Evolutionary conservation across 192 early-diverging fungal species (phyloP).

Genomic region (Coemansia sp.): DNA sequence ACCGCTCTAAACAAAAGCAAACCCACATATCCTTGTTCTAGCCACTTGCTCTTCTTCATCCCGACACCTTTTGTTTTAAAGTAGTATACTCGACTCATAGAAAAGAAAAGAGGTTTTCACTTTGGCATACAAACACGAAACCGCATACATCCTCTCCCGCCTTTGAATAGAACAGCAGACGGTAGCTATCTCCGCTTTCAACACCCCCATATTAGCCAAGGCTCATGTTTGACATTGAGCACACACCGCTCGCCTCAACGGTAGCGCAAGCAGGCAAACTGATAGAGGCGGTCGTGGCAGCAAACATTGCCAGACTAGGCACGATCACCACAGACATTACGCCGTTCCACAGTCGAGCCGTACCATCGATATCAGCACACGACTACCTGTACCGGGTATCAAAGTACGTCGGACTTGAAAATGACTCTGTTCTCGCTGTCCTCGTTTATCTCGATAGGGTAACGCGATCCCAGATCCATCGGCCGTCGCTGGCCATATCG

Average conservation of each 20-base stretch:
- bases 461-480: conserved; percentile 44
- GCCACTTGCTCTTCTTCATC: no score
- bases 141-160: no score
- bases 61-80: no score
- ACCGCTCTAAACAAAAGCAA: no score
- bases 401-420: conserved; percentile 68
- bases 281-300: conserved; percentile 26
- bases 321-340: conserved; percentile 46
- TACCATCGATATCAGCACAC: conserved; percentile 65
- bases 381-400: conserved; percentile 68
- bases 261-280: conserved; percentile 38
- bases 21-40: no score
- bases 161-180: no score
- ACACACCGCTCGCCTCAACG: conserved; percentile 36
- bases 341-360: conserved; percentile 69
- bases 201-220: no score
- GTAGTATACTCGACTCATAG: no score
- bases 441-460: conserved; percentile 78
- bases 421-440: conserved; percentile 65
- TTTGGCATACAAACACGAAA: no score
- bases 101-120: no score
- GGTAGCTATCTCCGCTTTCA: no score
- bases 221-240: conserved; percentile 43
- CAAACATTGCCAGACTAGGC: conserved; percentile 32
- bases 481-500: conserved; percentile 59